phyloP scores from a whole-genome alignment of 2,329 filamentous ascomycete genomes.

The Fusarium beomiforme region DNA sequence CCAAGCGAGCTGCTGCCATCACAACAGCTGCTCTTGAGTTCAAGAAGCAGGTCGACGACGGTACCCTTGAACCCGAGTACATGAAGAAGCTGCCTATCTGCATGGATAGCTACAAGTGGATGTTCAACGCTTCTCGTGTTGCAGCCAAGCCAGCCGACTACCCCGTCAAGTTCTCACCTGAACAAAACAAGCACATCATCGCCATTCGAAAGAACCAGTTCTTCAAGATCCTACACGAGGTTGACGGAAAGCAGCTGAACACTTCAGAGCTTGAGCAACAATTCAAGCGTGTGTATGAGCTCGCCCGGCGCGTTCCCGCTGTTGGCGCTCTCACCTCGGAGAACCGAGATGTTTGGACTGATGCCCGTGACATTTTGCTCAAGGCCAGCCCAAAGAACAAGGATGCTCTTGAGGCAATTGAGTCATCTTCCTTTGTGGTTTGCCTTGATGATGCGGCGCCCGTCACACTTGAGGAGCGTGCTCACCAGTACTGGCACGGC shows the following conservation, averaged over 20 bases:
- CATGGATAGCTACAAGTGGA: slow-evolving; percentile 98
- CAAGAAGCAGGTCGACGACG: slow-evolving; percentile 88
- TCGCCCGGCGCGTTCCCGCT: slow-evolving; percentile 75
- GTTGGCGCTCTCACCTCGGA: slow-evolving; percentile 89
- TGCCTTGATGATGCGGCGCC: slow-evolving; percentile 93
- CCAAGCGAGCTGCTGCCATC: slow-evolving; percentile 92
- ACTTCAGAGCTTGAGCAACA: slow-evolving; percentile 89
- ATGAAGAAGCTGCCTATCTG: slow-evolving; percentile 98
- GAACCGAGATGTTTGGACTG: slow-evolving; percentile 93
- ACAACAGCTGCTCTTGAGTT: slow-evolving; percentile 88
- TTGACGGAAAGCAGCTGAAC: slow-evolving; percentile 86
- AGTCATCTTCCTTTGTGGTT: slow-evolving; percentile 89
- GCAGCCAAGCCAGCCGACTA: slow-evolving; percentile 84
- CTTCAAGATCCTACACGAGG: slow-evolving; percentile 88
- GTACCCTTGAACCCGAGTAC: slow-evolving; percentile 93
- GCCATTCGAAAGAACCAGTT: slow-evolving; percentile 96
- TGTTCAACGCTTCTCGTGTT: slow-evolving; percentile 95
- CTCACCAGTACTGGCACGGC: slow-evolving; percentile 97
- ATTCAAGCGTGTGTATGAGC: slow-evolving; percentile 85
- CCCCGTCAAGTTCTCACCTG: slow-evolving; percentile 79
- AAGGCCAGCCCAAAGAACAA: slow-evolving; percentile 82
- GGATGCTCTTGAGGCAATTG: slow-evolving; percentile 80
- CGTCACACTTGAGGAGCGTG: slow-evolving; percentile 93
- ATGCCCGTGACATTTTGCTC: slow-evolving; percentile 80
- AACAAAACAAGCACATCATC: slow-evolving; percentile 86